Evolutionary conservation across 2,329 filamentous ascomycete species (phyloP).

Genomic region (Penicillium palitans): DNA sequence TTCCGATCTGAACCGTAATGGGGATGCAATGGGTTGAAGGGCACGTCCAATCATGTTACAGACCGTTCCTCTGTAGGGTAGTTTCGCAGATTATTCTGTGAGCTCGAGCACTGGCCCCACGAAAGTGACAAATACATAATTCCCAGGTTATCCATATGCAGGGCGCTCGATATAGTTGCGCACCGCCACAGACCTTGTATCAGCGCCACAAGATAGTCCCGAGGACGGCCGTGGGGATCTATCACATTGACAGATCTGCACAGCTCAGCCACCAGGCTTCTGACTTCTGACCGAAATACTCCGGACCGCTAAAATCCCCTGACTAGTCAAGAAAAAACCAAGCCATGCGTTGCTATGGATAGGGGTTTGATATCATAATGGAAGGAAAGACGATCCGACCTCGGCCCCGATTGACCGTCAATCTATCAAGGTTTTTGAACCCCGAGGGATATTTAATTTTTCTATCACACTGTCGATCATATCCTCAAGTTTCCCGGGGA

Average conservation of each 20-base stretch:
- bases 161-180: slow-evolving; percentile 5
- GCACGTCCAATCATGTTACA: slow-evolving; percentile 10
- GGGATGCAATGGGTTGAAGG: slow-evolving; percentile 13
- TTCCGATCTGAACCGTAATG: slow-evolving; percentile 25
- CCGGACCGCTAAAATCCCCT: slow-evolving; percentile 14
- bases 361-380: slow-evolving; percentile 1
- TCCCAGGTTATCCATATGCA: neutral
- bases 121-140: slow-evolving; percentile 5
- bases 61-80: slow-evolving; percentile 10
- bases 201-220: slow-evolving; percentile 18
- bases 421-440: neutral
- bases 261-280: slow-evolving; percentile 14
- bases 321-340: slow-evolving; percentile 9
- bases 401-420: neutral
- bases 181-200: slow-evolving; percentile 24
- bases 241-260: slow-evolving; percentile 18
- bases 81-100: neutral
- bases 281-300: slow-evolving; percentile 14
- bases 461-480: slow-evolving; percentile 4
- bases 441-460: neutral
- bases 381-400: slow-evolving; percentile 3
- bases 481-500: neutral
- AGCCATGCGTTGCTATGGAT: slow-evolving; percentile 4
- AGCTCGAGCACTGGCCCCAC: neutral
- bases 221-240: slow-evolving; percentile 9